Evolutionary conservation across 108 stramenopile species (phyloP).

Genomic region (Nannochloropsis gaditana): DNA sequence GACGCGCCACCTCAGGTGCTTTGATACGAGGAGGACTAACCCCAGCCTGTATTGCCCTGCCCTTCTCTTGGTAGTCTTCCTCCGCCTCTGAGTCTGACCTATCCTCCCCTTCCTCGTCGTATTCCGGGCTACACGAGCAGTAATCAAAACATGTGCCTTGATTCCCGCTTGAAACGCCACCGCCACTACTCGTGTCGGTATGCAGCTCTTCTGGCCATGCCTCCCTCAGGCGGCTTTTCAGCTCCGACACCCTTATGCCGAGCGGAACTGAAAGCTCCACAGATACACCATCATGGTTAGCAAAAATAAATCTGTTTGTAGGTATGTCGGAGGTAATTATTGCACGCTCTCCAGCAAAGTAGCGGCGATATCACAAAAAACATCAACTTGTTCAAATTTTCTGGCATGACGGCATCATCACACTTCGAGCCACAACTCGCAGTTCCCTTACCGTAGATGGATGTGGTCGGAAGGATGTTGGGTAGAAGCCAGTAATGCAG

Average conservation of each 20-base stretch:
- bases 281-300: constrained; percentile 17
- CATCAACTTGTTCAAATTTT: no score
- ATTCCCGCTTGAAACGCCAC: no score
- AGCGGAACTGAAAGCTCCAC: neutral
- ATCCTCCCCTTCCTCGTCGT: neutral
- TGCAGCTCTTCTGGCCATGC: neutral
- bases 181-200: no score
- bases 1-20: neutral
- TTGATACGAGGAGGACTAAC: neutral
- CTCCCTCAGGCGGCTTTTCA: neutral
- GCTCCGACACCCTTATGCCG: neutral
- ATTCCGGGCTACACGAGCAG: neutral
- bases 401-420: no score
- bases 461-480: no score
- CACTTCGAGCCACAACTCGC: no score
- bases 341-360: no score
- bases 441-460: no score
- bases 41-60: neutral
- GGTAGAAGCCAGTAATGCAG: no score
- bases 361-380: no score
- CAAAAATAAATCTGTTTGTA: neutral
- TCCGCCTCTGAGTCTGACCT: neutral
- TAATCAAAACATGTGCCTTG: no score
- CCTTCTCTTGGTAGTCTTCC: neutral
- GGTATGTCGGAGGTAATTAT: no score